These are phyloP conservation scores for Exophiala oligosperma DNA, from an alignment of 2,329 filamentous ascomycete species.

Conservation along the genomic window DNA sequence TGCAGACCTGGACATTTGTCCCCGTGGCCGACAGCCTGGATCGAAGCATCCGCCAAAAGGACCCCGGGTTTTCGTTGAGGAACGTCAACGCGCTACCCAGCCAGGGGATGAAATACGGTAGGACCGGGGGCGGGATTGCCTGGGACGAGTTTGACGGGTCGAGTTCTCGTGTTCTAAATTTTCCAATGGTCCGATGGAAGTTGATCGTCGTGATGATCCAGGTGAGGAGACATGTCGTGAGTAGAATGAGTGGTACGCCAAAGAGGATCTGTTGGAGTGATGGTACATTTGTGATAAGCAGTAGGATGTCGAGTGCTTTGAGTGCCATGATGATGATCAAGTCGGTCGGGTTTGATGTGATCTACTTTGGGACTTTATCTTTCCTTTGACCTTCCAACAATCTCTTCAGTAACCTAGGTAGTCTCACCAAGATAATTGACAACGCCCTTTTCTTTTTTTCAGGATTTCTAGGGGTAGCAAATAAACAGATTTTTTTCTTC, in stretches of 20 bases:
- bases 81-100: constrained; percentile 20
- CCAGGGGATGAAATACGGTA: constrained; percentile 20
- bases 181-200: neutral
- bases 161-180: neutral
- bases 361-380: too few species aligned
- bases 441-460: too few species aligned
- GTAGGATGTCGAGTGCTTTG: too few species aligned
- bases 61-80: constrained; percentile 17
- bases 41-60: constrained; percentile 19
- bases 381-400: too few species aligned
- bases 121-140: constrained; percentile 11
- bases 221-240: constrained; percentile 2
- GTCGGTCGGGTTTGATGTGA: too few species aligned
- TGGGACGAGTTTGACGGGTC: neutral
- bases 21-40: constrained; percentile 7
- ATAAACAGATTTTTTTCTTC: too few species aligned
- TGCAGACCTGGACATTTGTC: constrained; percentile 5
- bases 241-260: neutral
- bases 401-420: too few species aligned
- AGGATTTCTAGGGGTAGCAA: too few species aligned
- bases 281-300: too few species aligned
- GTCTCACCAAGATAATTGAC: too few species aligned
- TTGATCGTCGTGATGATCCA: constrained; percentile 9
- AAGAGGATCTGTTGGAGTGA: neutral
- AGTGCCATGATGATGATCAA: too few species aligned